Base-by-base conservation (phyloP, 805 yeast genomes). In the Kuraishia borneana region DNA sequence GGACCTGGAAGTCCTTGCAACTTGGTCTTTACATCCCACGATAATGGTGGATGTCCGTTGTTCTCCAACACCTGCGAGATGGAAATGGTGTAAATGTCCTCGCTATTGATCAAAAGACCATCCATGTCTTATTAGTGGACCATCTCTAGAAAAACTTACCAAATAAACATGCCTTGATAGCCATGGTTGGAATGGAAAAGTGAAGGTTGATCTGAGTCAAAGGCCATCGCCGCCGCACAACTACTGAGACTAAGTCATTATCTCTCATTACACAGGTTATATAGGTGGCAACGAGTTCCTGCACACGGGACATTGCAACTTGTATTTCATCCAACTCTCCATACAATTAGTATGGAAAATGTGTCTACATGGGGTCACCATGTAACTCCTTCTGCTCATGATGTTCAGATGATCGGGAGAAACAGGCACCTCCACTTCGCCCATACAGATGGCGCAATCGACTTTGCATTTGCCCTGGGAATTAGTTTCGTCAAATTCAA, bases 391-490 rank as follows among this genome's bases (percentile, higher is more conserved):
- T 41, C 58, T 49, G 31, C 53, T 50, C 30, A 55, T 37, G 26
- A 56, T 28, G 20, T 33, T 31, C 10, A 26, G 36, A 6, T 41
- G 43, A 14, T 35, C 33, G 20, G 14, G 27, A 10, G 34, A 23
- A 1, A 74, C 56, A 14, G 78, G 79, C 16, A 82, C 50, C 17
- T 76, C 76, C n/a, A 84, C 70, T 8, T 73, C 72, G 35, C 67
- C 73, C 95, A 88, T 87, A 60, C 96, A 88, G 41, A 88, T 84
- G 6, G 95, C 82, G 63, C 96, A 88, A 43, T 80, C 92, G 7
- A 76, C 68, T 33, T 70, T 60, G 46, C 73, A 70, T 33, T 55
- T 51, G n/a, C 60, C 51, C 35, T 58, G 47, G 41, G 36, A 42
- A 14, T 54, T 55, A 31, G 54, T 55, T 43, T 44, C 35, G 39